Evolutionary conservation across 2,329 filamentous ascomycete genomes (phyloP).

Genomic region (Drechslerella stenobrocha): DNA sequence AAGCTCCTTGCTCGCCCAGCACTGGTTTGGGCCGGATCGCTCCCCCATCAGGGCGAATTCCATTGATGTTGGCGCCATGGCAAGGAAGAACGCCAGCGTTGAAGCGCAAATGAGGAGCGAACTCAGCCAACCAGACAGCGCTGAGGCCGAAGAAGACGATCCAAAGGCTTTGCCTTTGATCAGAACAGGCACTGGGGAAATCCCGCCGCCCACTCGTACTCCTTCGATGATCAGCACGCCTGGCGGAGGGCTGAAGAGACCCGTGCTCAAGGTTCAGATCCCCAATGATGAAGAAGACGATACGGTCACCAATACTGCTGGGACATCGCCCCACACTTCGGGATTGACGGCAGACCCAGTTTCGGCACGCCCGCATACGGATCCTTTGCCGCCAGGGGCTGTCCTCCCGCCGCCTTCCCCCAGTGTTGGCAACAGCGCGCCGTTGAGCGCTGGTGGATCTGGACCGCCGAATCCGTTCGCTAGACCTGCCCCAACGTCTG

Average conservation of each 20-base stretch:
- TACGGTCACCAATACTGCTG: constrained; percentile 71
- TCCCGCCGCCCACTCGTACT: constrained; percentile 71
- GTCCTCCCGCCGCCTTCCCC: constrained; percentile 92
- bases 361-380: constrained; percentile 59
- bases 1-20: constrained; percentile 53
- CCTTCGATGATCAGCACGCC: constrained; percentile 62
- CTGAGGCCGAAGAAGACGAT: constrained; percentile 59
- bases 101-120: constrained; percentile 29
- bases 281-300: constrained; percentile 83
- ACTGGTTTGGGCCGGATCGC: constrained; percentile 51
- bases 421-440: constrained; percentile 65
- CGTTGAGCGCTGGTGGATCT: constrained; percentile 85
- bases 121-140: constrained; percentile 55
- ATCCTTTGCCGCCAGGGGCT: constrained; percentile 60
- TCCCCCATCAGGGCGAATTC: constrained; percentile 64
- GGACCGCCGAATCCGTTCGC: constrained; percentile 96
- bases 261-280: constrained; percentile 89
- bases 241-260: constrained; percentile 65
- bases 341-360: constrained; percentile 62
- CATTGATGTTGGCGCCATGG: constrained; percentile 65
- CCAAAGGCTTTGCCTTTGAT: constrained; percentile 41
- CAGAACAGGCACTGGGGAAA: constrained; percentile 43
- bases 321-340: constrained; percentile 66
- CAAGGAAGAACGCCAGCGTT: constrained; percentile 59
- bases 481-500: constrained; percentile 68